Base-by-base conservation (phyloP, 768 basidiomycete species). In the Nidularia sp. region DNA sequence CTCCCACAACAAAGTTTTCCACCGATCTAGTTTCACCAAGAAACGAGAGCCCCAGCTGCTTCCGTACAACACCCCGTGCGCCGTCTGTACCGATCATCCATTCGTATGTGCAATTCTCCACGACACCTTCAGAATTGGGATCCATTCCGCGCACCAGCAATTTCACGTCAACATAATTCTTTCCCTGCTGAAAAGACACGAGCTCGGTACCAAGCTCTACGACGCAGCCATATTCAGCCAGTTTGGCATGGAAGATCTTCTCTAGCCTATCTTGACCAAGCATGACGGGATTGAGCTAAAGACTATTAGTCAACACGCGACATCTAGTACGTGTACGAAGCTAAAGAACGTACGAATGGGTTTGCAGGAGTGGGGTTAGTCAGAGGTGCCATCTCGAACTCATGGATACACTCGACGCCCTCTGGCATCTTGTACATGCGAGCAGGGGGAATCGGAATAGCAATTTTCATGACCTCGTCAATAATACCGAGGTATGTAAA, bases 131-230 rank as follows among this genome's bases (percentile, higher is more conserved):
- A 6, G 52, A 55, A 31, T 57, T 57, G n/a, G 36, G 33, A 35
- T 57, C 56, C 35, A 53, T 49, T 4, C 59, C 64, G 5, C 56
- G 62, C 33, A 65, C 62, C 29, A 67, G 34, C 4, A 80, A 52
- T 9, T 66, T 66, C 5, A 71, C 77, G 8, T 62, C 55, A 5
- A 80, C 73, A 32, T 54, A 54, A 33, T 69, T 65, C 1, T 63
- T 61, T 6, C 57, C 55, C 51, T 80, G 73, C 47, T 69, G 62
- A 43, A 82, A 73, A 0, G 73, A 72, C n/a, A 60, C 39, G 6
- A 82, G 68, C 51, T 76, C 75, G 1, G 74, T 75, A 12, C 70
- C 72, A n/a, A 72, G 50, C 54, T 83, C 78, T 10, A 76, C 73
- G 10, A 39, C 41, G 47, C 66, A 68, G 0, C 65, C 64, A 31